Evolutionary conservation across 805 yeast genomes (phyloP).

Genomic region (Metschnikowia proteae): DNA sequence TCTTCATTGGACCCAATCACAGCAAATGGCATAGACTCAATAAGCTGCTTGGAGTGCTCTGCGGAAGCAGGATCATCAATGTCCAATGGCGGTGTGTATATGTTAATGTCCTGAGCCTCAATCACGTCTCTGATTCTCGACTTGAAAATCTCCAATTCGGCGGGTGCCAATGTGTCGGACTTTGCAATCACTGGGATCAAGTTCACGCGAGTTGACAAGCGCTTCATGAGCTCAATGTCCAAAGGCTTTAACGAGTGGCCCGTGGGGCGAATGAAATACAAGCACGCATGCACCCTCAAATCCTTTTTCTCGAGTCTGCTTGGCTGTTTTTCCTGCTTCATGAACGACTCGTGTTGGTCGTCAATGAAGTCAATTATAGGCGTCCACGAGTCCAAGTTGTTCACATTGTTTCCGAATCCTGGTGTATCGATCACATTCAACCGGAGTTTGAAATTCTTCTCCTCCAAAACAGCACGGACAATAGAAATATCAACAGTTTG

Average conservation of each 20-base stretch:
- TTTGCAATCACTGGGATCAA: slow-evolving; percentile 87
- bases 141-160: slow-evolving; percentile 67
- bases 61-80: slow-evolving; percentile 69
- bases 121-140: slow-evolving; percentile 75
- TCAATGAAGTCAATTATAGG: slow-evolving; percentile 85
- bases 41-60: slow-evolving; percentile 75
- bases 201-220: slow-evolving; percentile 73
- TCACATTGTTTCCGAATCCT: slow-evolving; percentile 88
- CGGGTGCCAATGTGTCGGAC: slow-evolving; percentile 76
- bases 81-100: slow-evolving; percentile 82
- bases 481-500: slow-evolving; percentile 78
- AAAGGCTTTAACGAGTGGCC: slow-evolving; percentile 84
- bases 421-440: slow-evolving; percentile 88
- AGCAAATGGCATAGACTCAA: slow-evolving; percentile 85
- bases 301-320: slow-evolving; percentile 62
- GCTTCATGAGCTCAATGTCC: slow-evolving; percentile 86
- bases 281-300: slow-evolving; percentile 84
- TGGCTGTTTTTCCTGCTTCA: slow-evolving; percentile 95
- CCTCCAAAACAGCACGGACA: slow-evolving; percentile 76
- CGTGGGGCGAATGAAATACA: slow-evolving; percentile 87
- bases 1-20: slow-evolving; percentile 74
- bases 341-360: slow-evolving; percentile 81
- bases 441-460: slow-evolving; percentile 72
- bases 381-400: slow-evolving; percentile 82
- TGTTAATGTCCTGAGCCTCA: slow-evolving; percentile 77